phyloP scores from a whole-genome alignment of 1,284 basidiomycete species.

The Macrocystidia cucumis region DNA sequence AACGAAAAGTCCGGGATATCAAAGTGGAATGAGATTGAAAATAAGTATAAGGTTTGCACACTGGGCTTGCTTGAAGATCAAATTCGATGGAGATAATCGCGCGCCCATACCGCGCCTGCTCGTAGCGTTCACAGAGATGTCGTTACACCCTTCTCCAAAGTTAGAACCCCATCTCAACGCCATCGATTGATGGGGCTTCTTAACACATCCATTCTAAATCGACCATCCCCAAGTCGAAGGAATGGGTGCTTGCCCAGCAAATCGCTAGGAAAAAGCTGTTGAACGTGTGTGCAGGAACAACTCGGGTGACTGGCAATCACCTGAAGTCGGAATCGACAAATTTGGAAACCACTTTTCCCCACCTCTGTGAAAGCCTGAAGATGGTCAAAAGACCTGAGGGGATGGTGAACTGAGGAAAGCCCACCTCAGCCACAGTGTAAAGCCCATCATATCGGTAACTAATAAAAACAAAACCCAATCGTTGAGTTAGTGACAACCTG shows the following conservation, averaged over 20 bases:
- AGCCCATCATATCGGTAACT: constrained; percentile 42
- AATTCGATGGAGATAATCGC: too few relatives aligned
- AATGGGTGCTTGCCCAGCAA: constrained; percentile 16
- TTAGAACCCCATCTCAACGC: too few relatives aligned
- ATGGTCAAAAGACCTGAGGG: background rate
- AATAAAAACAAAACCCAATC: constrained; percentile 1
- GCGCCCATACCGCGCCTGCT: too few relatives aligned
- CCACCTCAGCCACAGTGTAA: constrained; percentile 26
- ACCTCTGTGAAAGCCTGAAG: constrained; percentile 18
- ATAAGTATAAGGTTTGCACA: too few relatives aligned
- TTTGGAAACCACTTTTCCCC: constrained; percentile 17
- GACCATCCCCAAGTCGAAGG: too few relatives aligned
- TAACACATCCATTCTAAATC: too few relatives aligned
- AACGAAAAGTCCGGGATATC: too few relatives aligned
- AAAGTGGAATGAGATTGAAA: too few relatives aligned
- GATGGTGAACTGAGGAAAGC: background rate
- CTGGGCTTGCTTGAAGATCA: too few relatives aligned
- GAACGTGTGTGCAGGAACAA: background rate
- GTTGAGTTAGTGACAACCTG: background rate
- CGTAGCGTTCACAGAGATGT: too few relatives aligned
- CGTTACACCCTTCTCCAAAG: too few relatives aligned
- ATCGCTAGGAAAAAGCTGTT: constrained; percentile 12
- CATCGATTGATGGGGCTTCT: too few relatives aligned
- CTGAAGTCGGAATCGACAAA: constrained; percentile 23
- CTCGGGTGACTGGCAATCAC: constrained; percentile 13